Evolutionary conservation across 2,329 filamentous ascomycete species (phyloP), one percentile per base, ranked within the genome.

Genomic region (Eutypella sp.): DNA sequence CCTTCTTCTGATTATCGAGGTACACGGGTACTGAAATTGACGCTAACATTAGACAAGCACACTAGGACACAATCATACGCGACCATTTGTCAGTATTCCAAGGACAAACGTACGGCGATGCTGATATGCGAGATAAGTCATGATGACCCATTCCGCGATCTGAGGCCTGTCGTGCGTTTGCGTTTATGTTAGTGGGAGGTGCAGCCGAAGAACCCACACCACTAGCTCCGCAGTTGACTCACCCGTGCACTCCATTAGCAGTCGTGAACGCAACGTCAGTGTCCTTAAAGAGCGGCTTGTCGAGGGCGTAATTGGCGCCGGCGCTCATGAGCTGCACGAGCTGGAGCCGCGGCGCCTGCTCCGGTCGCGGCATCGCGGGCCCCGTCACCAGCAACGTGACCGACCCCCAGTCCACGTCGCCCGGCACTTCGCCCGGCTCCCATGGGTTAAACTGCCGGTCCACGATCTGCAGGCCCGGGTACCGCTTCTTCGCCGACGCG

Each of bases 211-310:
- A n/a, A n/a, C n/a, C n/a, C n/a, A n/a, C n/a, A n/a, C n/a, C n/a
- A n/a, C n/a, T n/a, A n/a, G n/a, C n/a, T n/a, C n/a, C n/a, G n/a
- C n/a, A n/a, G n/a, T n/a, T n/a, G n/a, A 57, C 70, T 58, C 49
- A 78, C 76, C 75, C 76, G 34, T 79, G 75, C n/a, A 81, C 73
- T 0, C 78, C 78, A 47, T 78, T 81, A 0, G 76, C 75, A 0
- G 76, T 78, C 38, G 71, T 76, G 49, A 82, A 77, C 0, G 63
- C 57, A 7, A 79, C 62, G 41, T 76, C 65, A 0, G 71, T 76
- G 19, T 78, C 72, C 19, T 61, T 67, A 47, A 76, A 81, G 0
- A 80, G 46, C 2, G 72, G 71, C 11, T 69, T 58, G 2, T 71
- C 57, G 8, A 74, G 41, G 10, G 80, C 57, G 44, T 71, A 68